phyloP scores from a whole-genome alignment of 2,329 filamentous ascomycete genomes.

The Lachnellula arida region DNA sequence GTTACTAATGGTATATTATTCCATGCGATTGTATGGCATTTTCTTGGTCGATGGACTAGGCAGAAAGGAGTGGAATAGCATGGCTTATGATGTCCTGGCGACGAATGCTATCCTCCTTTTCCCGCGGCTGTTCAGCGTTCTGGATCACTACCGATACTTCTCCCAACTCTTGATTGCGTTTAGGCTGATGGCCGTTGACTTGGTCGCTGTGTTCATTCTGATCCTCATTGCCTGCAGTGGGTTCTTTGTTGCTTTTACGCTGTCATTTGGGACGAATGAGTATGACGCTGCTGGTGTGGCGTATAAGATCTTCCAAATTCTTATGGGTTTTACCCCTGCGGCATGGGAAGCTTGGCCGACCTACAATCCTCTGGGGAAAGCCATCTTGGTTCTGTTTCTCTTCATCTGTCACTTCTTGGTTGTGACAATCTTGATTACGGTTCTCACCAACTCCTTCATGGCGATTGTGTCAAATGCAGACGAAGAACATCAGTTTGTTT shows the following conservation, averaged over 20 bases:
- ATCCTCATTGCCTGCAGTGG: constrained; percentile 87
- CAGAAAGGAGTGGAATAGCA: constrained; percentile 66
- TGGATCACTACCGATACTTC: constrained; percentile 95
- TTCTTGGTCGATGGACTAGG: constrained; percentile 65
- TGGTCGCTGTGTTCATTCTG: constrained; percentile 77
- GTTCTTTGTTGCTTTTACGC: constrained; percentile 90
- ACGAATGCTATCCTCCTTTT: constrained; percentile 86
- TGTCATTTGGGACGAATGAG: constrained; percentile 67
- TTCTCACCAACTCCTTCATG: constrained; percentile 97
- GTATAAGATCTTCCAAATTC: constrained; percentile 85
- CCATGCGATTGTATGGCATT: constrained; percentile 81
- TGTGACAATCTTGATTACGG: constrained; percentile 90
- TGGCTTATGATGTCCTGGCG: constrained; percentile 91
- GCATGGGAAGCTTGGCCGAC: constrained; percentile 80
- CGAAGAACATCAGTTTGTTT: constrained; percentile 88
- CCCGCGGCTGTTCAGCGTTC: constrained; percentile 83
- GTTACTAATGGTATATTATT: constrained; percentile 83
- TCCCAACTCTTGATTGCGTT: constrained; percentile 93
- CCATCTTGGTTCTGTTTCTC: constrained; percentile 74
- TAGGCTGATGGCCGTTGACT: constrained; percentile 85
- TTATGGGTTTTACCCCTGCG: constrained; percentile 94
- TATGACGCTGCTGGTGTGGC: constrained; percentile 71
- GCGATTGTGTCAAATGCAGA: constrained; percentile 88
- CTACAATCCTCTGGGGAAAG: constrained; percentile 75
- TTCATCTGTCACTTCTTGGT: constrained; percentile 95